A percentile compares a stretch with the other conserved stretches of the same genome.
Conservation (phyloP, 495 filamentous ascomycete species). For the Tuber calosporum region DNA sequence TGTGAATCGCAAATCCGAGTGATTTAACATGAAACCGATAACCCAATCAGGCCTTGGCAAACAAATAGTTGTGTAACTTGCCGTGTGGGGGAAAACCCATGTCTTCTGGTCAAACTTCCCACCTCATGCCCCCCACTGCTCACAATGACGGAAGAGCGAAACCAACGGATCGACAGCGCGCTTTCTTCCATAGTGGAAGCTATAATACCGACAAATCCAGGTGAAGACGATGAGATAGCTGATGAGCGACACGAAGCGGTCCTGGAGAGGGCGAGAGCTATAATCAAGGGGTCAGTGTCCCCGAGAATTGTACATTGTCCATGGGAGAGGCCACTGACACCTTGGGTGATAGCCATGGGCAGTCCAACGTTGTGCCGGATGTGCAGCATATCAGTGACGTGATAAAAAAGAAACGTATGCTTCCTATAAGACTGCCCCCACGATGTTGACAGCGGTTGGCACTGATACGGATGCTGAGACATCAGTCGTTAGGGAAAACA, state of each 20-base stretch:
- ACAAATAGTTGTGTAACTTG: neutral
- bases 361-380: constrained; percentile 49
- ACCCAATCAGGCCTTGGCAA: neutral
- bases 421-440: neutral
- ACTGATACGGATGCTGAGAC: constrained; percentile 4
- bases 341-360: constrained; percentile 21
- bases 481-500: constrained; percentile 61
- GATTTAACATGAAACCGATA: neutral
- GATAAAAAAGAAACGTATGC: constrained; percentile 67
- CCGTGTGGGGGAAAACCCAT: neutral
- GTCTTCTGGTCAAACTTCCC: constrained; percentile 22
- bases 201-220: constrained; percentile 48
- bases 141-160: constrained; percentile 39
- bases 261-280: constrained; percentile 48
- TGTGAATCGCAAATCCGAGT: neutral
- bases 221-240: constrained; percentile 48
- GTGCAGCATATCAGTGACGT: constrained; percentile 86
- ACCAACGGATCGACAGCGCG: constrained; percentile 49
- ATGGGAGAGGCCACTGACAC: constrained; percentile 10
- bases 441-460: constrained; percentile 4
- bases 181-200: constrained; percentile 54
- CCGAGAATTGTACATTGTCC: constrained; percentile 12
- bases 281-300: constrained; percentile 48
- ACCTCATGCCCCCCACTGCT: constrained; percentile 11
- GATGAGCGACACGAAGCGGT: constrained; percentile 50